Conservation (phyloP, 352 stramenopile species). For the Phytophthora cactorum region DNA sequence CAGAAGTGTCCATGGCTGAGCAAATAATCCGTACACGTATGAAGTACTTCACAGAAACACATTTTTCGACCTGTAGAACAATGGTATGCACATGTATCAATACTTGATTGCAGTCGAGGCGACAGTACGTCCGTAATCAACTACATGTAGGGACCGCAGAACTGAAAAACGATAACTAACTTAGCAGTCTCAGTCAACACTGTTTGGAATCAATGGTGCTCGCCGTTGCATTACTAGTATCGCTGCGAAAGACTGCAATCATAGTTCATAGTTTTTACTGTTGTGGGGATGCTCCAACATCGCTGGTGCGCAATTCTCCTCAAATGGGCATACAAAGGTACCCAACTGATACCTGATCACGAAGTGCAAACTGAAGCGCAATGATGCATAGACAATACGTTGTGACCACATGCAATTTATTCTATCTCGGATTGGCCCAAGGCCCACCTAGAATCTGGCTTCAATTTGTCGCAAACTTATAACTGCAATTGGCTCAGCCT, state of each 20-base stretch:
- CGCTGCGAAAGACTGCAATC: background rate
- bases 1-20: no score
- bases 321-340: constrained; percentile 6
- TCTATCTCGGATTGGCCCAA: constrained; percentile 3
- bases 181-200: background rate
- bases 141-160: no score
- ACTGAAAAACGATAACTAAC: no score
- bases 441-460: constrained; percentile 16
- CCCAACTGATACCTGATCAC: constrained; percentile 7
- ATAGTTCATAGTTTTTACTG: background rate
- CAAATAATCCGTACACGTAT: no score
- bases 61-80: no score
- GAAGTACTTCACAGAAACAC: no score
- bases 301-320: background rate
- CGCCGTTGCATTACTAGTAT: background rate
- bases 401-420: constrained; percentile 26
- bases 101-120: background rate
- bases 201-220: background rate
- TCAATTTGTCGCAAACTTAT: constrained; percentile 21
- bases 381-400: constrained; percentile 3
- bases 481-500: constrained; percentile 6
- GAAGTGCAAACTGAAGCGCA: constrained; percentile 30
- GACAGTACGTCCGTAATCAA: background rate
- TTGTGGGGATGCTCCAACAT: background rate
- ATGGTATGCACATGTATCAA: no score